Evolutionary conservation across 345 rosid genomes (phyloP).

Genomic region (Dipteronia dyeriana): DNA sequence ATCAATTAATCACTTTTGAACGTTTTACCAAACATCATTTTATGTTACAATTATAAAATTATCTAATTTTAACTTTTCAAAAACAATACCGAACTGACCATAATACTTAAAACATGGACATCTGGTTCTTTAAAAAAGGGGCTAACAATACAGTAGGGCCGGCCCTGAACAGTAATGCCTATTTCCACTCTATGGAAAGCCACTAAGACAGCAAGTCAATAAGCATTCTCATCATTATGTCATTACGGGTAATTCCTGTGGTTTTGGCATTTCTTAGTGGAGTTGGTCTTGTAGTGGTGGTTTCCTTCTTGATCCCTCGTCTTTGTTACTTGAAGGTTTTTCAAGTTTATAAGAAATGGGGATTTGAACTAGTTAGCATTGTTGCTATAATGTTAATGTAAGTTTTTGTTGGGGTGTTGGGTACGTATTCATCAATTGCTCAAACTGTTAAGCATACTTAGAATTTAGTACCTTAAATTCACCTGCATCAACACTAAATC

Average conservation of each 20-base stretch:
- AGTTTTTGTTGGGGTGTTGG: conserved; percentile 15
- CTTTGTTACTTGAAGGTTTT: conserved; percentile 42
- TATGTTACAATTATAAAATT: too few relatives aligned
- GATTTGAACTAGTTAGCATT: conserved; percentile 20
- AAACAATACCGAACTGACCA: too few relatives aligned
- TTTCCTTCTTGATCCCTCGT: conserved; percentile 41
- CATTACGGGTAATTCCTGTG: conserved; percentile 34
- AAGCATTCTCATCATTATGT: conserved; percentile 31
- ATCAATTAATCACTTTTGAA: too few relatives aligned
- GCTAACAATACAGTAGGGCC: too few relatives aligned
- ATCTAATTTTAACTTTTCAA: too few relatives aligned
- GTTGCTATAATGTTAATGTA: conserved; percentile 15
- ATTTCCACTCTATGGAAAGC: conserved; percentile 29
- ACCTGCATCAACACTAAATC: not conserved
- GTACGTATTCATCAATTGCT: conserved; percentile 27
- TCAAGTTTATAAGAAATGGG: conserved; percentile 24
- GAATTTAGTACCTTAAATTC: not conserved
- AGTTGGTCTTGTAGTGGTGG: conserved; percentile 34
- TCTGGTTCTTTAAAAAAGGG: too few relatives aligned
- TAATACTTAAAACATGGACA: too few relatives aligned
- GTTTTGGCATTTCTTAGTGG: conserved; percentile 38
- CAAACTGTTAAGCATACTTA: conserved; percentile 11
- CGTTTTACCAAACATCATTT: too few relatives aligned
- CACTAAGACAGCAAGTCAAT: conserved; percentile 26
- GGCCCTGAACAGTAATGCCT: conserved; percentile 43